Conservation (phyloP, 176 grass and related monocot species). For the Aechmea fasciata region DNA sequence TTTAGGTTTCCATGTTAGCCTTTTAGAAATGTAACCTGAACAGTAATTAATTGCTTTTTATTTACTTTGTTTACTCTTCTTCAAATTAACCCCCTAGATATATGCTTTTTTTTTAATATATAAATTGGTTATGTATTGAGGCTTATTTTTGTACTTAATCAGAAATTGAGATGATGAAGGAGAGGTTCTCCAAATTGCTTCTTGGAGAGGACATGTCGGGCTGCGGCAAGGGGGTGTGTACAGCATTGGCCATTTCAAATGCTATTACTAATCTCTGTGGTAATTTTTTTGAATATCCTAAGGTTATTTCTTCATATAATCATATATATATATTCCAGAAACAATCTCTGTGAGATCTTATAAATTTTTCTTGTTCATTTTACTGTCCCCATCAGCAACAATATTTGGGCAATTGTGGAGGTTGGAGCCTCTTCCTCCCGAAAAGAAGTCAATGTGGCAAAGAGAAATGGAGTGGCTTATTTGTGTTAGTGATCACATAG, state of each 20-base stretch:
- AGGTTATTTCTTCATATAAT: neutral
- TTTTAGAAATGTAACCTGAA: neutral
- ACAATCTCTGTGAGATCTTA: neutral
- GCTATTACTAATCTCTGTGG: constrained; percentile 96
- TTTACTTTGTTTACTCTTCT: neutral
- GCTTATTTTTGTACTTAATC: neutral
- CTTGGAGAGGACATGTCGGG: constrained; percentile 99
- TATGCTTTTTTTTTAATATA: neutral
- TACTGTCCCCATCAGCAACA: constrained; percentile 37
- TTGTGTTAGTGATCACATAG: constrained; percentile 88
- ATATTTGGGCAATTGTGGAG: constrained; percentile 98
- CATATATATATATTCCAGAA: neutral
- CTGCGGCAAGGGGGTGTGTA: constrained; percentile 88
- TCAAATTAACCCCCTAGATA: too few relatives aligned
- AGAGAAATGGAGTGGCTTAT: constrained; percentile 92
- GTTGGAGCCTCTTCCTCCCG: constrained; percentile 59
- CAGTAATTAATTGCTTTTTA: constrained; percentile 4
- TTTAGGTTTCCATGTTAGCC: too few relatives aligned
- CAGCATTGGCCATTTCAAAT: constrained; percentile 87
- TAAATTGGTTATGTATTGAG: neutral
- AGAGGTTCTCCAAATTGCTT: constrained; percentile 86
- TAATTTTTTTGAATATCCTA: constrained; percentile 12
- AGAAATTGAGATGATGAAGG: constrained; percentile 98
- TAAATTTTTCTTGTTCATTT: neutral
- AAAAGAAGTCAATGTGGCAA: constrained; percentile 96